These are phyloP conservation scores for Trametes maxima DNA, from an alignment of 768 basidiomycete species.

Conservation along the genomic window DNA sequence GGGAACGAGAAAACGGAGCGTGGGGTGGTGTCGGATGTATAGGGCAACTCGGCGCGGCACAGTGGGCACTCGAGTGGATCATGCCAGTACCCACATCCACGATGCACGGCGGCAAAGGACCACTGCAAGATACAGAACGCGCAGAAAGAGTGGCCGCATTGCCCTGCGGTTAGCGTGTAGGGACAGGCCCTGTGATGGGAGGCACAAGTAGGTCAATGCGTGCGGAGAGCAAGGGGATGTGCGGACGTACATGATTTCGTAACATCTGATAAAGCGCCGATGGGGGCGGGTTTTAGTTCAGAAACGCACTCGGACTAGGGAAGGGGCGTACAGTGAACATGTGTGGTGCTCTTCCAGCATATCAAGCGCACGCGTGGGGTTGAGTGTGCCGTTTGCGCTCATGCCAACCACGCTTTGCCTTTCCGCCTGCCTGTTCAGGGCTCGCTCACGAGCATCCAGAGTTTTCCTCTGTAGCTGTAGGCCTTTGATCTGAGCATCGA, in stretches of 20 bases:
- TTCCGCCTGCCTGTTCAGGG: no score
- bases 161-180: constrained; percentile 52
- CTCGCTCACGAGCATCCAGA: no score
- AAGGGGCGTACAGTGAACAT: constrained; percentile 59
- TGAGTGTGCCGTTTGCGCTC: not conserved
- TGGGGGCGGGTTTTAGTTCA: not conserved
- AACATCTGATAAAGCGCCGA: constrained; percentile 49
- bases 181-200: constrained; percentile 48
- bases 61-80: constrained; percentile 68
- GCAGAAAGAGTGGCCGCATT: constrained; percentile 72
- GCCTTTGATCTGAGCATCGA: not conserved
- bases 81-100: constrained; percentile 67
- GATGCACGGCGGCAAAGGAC: constrained; percentile 69
- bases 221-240: not conserved
- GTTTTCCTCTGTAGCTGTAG: not conserved
- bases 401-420: no score
- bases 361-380: constrained; percentile 39
- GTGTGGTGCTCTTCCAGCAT: constrained; percentile 65
- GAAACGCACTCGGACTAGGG: not conserved
- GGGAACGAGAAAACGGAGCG: constrained; percentile 56
- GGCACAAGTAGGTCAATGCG: not conserved
- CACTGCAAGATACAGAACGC: constrained; percentile 66
- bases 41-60: constrained; percentile 55
- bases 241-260: constrained; percentile 54
- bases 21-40: constrained; percentile 54